phyloP scores from a whole-genome alignment of 495 filamentous ascomycete genomes.

The Lasiosphaeria ovina region DNA sequence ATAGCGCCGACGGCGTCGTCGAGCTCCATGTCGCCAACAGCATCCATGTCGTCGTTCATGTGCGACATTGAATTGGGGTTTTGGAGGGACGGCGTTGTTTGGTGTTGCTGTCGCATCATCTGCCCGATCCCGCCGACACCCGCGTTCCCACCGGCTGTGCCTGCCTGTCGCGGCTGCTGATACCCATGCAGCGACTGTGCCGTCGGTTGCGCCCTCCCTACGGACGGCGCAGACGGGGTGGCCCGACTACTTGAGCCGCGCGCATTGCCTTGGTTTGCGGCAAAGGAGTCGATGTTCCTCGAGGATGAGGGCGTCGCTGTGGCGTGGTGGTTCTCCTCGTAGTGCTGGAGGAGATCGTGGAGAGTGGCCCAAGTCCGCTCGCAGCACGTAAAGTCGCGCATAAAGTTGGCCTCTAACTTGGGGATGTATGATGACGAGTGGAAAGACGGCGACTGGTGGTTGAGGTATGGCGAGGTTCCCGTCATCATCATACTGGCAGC shows the following conservation, averaged over 20 bases:
- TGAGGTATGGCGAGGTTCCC: constrained; percentile 83
- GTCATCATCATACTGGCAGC: constrained; percentile 83
- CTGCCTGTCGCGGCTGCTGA: constrained; percentile 36
- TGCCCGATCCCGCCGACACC: constrained; percentile 40
- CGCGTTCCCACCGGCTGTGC: constrained; percentile 28
- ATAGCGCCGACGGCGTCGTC: constrained; percentile 72
- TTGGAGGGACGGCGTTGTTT: constrained; percentile 27
- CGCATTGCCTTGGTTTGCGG: constrained; percentile 15
- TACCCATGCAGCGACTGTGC: constrained; percentile 36
- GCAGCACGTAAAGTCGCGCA: constrained; percentile 95
- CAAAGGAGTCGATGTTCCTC: constrained; percentile 26
- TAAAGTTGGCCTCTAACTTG: constrained; percentile 95
- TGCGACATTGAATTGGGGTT: constrained; percentile 37
- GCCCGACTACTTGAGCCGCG: constrained; percentile 27
- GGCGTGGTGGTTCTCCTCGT: constrained; percentile 83
- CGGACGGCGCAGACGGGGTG: constrained; percentile 25
- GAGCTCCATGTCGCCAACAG: constrained; percentile 95
- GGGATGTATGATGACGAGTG: constrained; percentile 98
- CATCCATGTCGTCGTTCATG: constrained; percentile 71
- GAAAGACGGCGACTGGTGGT: constrained; percentile 87
- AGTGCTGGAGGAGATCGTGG: constrained; percentile 93
- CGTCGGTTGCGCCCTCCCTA: constrained; percentile 20
- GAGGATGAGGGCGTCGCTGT: constrained; percentile 30
- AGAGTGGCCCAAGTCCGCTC: constrained; percentile 80
- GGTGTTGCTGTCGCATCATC: constrained; percentile 50